Base-by-base conservation (phyloP, 2,329 filamentous ascomycete species). In the Delphinella strobiligena region DNA sequence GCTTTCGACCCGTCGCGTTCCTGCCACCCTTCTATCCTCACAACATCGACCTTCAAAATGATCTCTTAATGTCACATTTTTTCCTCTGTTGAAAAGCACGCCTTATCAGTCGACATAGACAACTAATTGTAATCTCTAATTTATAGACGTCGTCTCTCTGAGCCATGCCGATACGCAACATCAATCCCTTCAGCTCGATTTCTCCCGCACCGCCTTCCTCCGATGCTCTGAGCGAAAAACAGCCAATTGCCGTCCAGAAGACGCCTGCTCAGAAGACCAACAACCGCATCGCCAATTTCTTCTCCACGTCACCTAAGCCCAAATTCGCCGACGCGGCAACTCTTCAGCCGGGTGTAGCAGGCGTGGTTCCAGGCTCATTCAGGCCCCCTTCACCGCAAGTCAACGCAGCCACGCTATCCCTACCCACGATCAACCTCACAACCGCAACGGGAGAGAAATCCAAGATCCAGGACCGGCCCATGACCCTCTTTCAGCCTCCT, bases 351-450 rank as follows among this genome's bases (percentile, higher is more conserved):
- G 67, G 36, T 38, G 65, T 69, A n/a, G n/a, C n/a, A n/a, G n/a
- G n/a, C n/a, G n/a, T n/a, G n/a, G 52, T 65, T 71, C 50, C 67
- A 71, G 44, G 62, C 67, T 45, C 75, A 54, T 75, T 82, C 57
- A 75, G 82, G 49, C 72, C 64, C 18, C 68, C 74, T 37, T 72
- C 78, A 31, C 71, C 74, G 42, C 72, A 77, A 45, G 80, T 86
- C 54, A 79, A 77, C 47, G 74, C 77, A 42, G 72, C 86, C 31
- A 80, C 82, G 43, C 66, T 88, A 47, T 83, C 85, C 35, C 68
- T 95, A 52, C 89, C 89, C 30, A 89, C 82, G 39, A 95, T 96
- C 55, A 94, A 86, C 31, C 72, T 96, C 42, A 94, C 89, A 10
- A 87, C 86, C 31, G 85, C 85, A 36, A 83, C 78, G 19, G 81